Evolutionary conservation across 495 filamentous ascomycete genomes (phyloP).

Genomic region (Xylaria cubensis): DNA sequence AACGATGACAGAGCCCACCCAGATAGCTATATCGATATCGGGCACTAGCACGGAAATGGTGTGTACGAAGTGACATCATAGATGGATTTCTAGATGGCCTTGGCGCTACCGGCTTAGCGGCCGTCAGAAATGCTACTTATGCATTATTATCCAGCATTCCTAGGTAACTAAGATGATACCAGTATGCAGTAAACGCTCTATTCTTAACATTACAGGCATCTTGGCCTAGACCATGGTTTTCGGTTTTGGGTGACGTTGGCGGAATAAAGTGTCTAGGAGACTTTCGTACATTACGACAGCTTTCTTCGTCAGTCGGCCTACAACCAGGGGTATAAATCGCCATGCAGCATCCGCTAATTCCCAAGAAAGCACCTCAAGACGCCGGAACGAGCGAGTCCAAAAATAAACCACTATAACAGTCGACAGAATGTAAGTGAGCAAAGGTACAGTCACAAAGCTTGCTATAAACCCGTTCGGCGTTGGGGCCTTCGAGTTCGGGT

Average conservation of each 20-base stretch:
- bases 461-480: conserved; percentile 2
- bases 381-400: conserved; percentile 5
- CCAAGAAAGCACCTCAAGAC: background rate
- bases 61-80: background rate
- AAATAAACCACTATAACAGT: background rate
- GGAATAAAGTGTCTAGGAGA: background rate
- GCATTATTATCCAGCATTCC: background rate
- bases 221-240: background rate
- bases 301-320: background rate
- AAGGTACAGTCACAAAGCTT: conserved; percentile 5
- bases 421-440: conserved; percentile 1
- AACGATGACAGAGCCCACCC: background rate
- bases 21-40: no score
- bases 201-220: background rate
- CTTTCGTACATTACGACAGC: background rate
- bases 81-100: background rate
- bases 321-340: background rate
- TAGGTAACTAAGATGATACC: background rate
- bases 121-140: no score
- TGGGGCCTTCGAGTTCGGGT: background rate
- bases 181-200: background rate
- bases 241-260: background rate
- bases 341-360: conserved; percentile 1
- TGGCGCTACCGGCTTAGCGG: background rate
- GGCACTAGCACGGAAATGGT: no score